Base-by-base conservation (phyloP, 371 early-diverging fungal species). In the Rhizopus sp. region DNA sequence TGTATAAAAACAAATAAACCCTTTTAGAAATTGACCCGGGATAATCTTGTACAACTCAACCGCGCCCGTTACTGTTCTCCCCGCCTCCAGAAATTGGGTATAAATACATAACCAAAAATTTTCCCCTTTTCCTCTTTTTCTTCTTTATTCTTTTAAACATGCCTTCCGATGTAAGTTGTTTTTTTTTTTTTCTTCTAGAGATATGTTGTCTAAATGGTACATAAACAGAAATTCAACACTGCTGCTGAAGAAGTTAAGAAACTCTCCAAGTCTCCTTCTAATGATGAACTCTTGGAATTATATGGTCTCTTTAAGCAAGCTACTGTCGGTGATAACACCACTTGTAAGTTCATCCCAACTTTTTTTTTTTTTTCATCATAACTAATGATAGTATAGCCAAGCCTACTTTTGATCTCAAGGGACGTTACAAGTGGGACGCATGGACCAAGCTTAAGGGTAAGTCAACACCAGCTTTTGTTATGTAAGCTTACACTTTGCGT, bases 261-360 rank as follows among this genome's bases (percentile, higher is more conserved):
- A 7, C 73, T 93, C 32, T 61, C 81, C 33, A 75, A 64, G 55
- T 72, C 72, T 53, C 91, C 90, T 56, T 52, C 58, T 64, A 81
- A 93, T 77, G 87, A 87, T 29, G 78, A 83, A 33, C 84, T 92
- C 50, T 82, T 95, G 31, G 40, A 81, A 69, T 78, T 95, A 17
- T 95, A 95, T 69, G 88, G 70, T 30, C 76, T 86, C 50, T 95
- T 77, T 86, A 95, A 95, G 88, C 95, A 93, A 72, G 85, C 83
- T 51, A 91, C 81, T 57, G 71, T 81, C 37, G 95, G 96, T 49
- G 89, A 91, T 65, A 85, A 85, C 80, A 63, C 60, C 13, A 87
- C 88, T 38, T 44, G 80, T 71, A 73, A 64, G 67, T 54, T 10
- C 13, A 10, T 31, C 15, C 13, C n/a, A n/a, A n/a, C n/a, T n/a